phyloP scores from a whole-genome alignment of 495 filamentous ascomycete species.

The Talaromyces wortmannii region DNA sequence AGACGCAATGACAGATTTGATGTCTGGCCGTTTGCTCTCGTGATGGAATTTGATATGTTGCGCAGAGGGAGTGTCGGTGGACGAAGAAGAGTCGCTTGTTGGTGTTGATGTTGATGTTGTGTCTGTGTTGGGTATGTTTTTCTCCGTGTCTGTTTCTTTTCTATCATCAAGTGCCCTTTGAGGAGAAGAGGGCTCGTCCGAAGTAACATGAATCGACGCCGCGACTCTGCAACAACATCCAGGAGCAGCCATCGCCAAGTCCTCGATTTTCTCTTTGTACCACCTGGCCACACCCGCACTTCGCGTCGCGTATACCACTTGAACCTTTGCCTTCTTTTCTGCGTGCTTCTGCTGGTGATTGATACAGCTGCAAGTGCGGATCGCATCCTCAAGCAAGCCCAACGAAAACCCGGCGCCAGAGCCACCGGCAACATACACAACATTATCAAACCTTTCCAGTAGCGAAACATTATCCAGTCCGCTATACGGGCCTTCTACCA shows the following conservation, averaged over 20 bases:
- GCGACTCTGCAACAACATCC: neutral
- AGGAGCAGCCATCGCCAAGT: neutral
- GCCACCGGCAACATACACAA: slow-evolving; percentile 47
- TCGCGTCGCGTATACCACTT: slow-evolving; percentile 28
- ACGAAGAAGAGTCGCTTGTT: slow-evolving; percentile 5
- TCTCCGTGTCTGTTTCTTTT: slow-evolving; percentile 14
- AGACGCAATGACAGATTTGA: slow-evolving; percentile 21
- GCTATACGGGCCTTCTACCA: slow-evolving; percentile 46
- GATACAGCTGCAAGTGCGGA: slow-evolving; percentile 1
- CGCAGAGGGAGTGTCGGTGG: too few species aligned
- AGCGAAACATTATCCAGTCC: slow-evolving; percentile 22
- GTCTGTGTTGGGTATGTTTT: slow-evolving; percentile 12
- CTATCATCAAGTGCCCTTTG: too few species aligned
- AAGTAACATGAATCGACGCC: slow-evolving; percentile 22
- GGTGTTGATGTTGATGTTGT: neutral
- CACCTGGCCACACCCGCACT: slow-evolving; percentile 14
- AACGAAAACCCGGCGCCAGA: slow-evolving; percentile 47
- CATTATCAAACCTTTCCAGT: slow-evolving; percentile 22
- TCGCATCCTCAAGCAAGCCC: slow-evolving; percentile 1
- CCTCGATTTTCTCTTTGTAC: slow-evolving; percentile 20
- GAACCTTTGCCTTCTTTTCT: slow-evolving; percentile 4
- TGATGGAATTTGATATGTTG: neutral
- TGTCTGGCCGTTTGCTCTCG: slow-evolving; percentile 20
- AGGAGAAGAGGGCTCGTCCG: neutral
- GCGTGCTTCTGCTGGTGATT: slow-evolving; percentile 5